Evolutionary conservation across 495 filamentous ascomycete genomes (phyloP).

Genomic region (Podospora bellae-mahoneyi): DNA sequence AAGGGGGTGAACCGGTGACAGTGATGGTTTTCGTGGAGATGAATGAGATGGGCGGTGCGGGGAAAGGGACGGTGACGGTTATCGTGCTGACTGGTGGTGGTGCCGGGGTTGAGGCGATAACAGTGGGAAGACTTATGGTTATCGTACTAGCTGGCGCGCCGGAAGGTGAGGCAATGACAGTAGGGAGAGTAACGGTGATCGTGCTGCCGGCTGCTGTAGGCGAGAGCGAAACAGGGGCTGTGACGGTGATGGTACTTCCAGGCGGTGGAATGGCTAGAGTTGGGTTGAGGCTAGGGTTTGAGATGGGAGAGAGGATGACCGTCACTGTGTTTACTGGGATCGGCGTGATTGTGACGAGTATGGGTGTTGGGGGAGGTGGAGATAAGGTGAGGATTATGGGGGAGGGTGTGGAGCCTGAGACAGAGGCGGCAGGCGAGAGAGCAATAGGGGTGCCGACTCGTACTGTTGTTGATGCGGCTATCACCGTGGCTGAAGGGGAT

Average conservation of each 20-base stretch:
- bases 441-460: neutral
- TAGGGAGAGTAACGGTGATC: neutral
- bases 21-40: neutral
- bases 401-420: neutral
- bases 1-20: neutral
- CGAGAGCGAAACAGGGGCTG: neutral
- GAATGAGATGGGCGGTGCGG: neutral
- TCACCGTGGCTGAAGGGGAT: neutral
- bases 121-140: neutral
- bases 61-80: neutral
- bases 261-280: neutral
- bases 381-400: neutral
- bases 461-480: neutral
- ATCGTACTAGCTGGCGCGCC: neutral
- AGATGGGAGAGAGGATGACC: constrained; percentile 2
- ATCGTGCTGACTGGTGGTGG: neutral
- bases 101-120: neutral
- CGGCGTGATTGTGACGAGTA: neutral
- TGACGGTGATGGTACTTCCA: neutral
- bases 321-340: neutral
- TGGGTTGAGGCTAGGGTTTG: neutral
- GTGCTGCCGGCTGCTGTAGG: neutral
- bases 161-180: neutral
- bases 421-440: neutral
- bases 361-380: neutral